Conservation (phyloP, 2,329 filamentous ascomycete genomes). For the Sporothrix luriei region DNA sequence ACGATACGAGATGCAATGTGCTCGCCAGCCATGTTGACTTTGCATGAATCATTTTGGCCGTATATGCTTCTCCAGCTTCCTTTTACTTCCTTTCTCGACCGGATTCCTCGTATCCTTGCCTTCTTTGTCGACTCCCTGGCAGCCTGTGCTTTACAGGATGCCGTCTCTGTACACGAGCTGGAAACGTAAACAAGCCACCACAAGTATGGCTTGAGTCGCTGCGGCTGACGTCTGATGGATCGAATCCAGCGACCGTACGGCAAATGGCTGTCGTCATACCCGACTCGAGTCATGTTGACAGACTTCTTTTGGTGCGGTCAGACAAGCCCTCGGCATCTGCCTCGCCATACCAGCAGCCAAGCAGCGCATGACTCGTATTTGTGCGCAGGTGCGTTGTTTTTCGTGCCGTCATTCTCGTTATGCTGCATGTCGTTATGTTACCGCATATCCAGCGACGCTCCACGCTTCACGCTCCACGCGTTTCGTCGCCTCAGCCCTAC, state of each 20-base stretch:
- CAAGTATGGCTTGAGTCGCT: too few relatives aligned
- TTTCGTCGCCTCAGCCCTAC: constrained; percentile 20
- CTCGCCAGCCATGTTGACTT: background rate
- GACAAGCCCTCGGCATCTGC: background rate
- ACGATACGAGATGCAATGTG: constrained; percentile 2
- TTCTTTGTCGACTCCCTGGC: background rate
- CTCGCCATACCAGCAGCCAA: background rate
- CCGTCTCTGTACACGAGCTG: constrained; percentile 9
- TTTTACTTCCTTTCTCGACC: background rate
- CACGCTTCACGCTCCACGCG: background rate
- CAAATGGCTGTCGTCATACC: too few relatives aligned
- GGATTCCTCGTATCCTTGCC: background rate
- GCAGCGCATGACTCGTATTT: constrained; percentile 19
- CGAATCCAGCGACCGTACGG: too few relatives aligned
- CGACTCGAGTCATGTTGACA: background rate
- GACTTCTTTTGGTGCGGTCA: background rate
- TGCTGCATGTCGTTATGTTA: background rate
- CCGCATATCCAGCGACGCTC: too few relatives aligned
- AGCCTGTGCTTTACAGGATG: background rate
- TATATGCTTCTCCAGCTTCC: background rate
- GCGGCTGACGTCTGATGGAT: too few relatives aligned
- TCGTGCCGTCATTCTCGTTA: background rate
- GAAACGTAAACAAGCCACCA: background rate
- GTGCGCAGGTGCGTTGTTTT: background rate
- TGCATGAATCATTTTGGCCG: background rate